These are phyloP conservation scores for Tetradesmus lagerheimii DNA, from an alignment of 139 green algal species.

Conservation along the genomic window DNA sequence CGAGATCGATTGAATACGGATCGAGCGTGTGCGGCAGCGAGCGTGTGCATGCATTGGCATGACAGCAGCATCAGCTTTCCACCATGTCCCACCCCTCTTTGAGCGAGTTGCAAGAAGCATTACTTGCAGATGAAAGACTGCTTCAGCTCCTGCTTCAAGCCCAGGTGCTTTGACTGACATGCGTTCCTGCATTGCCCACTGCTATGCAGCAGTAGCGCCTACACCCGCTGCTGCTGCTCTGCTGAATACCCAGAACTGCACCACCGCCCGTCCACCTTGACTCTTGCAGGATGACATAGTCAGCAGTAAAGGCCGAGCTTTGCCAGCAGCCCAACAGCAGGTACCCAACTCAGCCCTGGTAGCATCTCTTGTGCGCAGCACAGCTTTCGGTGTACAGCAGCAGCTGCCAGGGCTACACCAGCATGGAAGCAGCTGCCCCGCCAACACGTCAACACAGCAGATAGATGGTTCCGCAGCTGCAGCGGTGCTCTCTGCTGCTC, in stretches of 20 bases:
- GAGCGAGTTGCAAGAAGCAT: not conserved
- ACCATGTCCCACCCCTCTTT: not conserved
- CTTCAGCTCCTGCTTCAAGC: constrained; percentile 18
- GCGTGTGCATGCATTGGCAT: not conserved
- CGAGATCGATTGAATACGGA: not conserved
- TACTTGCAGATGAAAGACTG: not conserved
- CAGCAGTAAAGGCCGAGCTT: not conserved
- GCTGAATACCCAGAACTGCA: no score
- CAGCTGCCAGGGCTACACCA: not conserved
- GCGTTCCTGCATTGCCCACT: no score
- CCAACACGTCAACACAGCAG: not conserved
- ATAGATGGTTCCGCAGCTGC: not conserved
- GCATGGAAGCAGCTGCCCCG: not conserved
- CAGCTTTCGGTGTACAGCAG: not conserved
- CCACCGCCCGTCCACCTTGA: no score
- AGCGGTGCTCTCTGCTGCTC: not conserved
- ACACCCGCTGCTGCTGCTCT: not conserved
- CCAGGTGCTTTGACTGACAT: not conserved
- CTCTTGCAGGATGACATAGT: not conserved
- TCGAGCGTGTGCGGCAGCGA: not conserved
- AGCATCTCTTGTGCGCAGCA: not conserved
- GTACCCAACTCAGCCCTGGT: not conserved
- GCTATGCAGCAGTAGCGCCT: not conserved
- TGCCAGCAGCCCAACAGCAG: not conserved
- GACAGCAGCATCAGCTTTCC: not conserved